These are phyloP conservation scores for Babesia gibsoni DNA, from an alignment of 169 alveolate genomes.

Conservation along the genomic window DNA sequence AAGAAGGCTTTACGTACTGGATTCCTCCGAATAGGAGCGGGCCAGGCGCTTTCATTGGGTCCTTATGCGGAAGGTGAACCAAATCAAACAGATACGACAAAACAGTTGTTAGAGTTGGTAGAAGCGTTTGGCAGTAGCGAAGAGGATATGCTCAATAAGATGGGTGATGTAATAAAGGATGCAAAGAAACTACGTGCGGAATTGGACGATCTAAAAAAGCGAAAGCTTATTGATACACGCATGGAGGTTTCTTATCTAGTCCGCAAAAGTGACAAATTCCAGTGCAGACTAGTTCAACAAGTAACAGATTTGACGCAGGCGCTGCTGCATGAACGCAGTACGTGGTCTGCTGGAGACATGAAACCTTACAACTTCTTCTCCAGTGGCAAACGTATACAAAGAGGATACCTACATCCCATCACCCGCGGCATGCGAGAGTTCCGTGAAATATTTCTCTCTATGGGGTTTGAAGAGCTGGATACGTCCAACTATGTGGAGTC, in stretches of 20 bases:
- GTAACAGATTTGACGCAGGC: conserved; percentile 88
- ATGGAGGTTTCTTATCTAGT: conserved; percentile 59
- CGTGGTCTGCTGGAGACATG: conserved; percentile 82
- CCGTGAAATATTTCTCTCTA: conserved; percentile 57
- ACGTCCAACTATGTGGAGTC: conserved; percentile 96
- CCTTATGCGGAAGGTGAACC: conserved; percentile 6
- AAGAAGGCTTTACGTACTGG: conserved; percentile 43
- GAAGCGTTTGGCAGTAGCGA: conserved; percentile 13
- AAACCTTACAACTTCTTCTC: conserved; percentile 85
- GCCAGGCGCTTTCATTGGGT: conserved; percentile 24
- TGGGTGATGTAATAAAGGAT: conserved; percentile 11
- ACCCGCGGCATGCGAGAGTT: conserved; percentile 45
- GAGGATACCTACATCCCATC: conserved; percentile 89
- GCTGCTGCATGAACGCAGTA: conserved; percentile 77
- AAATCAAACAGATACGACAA: conserved; percentile 13
- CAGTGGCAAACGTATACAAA: conserved; percentile 79
- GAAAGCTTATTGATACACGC: conserved; percentile 61
- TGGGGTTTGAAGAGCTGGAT: conserved; percentile 98
- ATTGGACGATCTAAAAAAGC: conserved; percentile 61
- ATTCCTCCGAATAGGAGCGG: conserved; percentile 13
- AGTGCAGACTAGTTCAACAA: conserved; percentile 37
- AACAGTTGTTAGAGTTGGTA: conserved; percentile 17
- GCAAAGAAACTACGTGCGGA: conserved; percentile 38
- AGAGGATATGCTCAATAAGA: not conserved
- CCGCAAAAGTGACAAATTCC: conserved; percentile 45